Evolutionary conservation across 129 eudicot species (phyloP).

Genomic region (Flaveria brownii): DNA sequence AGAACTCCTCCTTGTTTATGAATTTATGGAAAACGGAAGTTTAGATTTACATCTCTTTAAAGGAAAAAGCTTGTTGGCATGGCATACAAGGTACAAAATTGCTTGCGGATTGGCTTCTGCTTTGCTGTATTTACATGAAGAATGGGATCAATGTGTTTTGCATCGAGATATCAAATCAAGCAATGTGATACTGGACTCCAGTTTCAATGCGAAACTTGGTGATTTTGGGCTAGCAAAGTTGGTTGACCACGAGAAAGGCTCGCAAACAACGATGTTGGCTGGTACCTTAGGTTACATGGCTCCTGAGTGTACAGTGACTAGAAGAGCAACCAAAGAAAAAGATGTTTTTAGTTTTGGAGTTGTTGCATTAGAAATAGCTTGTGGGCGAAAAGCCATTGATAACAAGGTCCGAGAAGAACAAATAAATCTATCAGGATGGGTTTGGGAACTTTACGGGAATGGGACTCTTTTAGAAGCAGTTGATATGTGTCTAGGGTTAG

Average conservation of each 20-base stretch:
- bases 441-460: not conserved
- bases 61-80: not conserved
- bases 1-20: not conserved
- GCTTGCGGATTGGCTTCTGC: not conserved
- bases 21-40: slow-evolving; percentile 8
- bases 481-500: not conserved
- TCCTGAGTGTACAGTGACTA: not conserved
- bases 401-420: not conserved
- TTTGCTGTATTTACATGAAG: slow-evolving; percentile 7
- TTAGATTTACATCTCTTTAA: slow-evolving; percentile 2
- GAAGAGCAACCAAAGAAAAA: not conserved
- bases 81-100: not conserved
- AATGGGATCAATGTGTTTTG: slow-evolving; percentile 2
- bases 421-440: not conserved
- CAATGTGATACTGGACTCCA: not conserved
- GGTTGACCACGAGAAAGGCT: not conserved
- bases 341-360: slow-evolving; percentile 4
- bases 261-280: not conserved
- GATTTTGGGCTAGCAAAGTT: not conserved
- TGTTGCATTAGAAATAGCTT: not conserved
- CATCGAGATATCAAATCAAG: slow-evolving; percentile 4
- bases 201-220: not conserved
- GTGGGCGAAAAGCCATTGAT: not conserved
- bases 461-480: not conserved
- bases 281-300: not conserved